Evolutionary conservation across 2,329 filamentous ascomycete species (phyloP).

Genomic region (Diaporthe velutina): DNA sequence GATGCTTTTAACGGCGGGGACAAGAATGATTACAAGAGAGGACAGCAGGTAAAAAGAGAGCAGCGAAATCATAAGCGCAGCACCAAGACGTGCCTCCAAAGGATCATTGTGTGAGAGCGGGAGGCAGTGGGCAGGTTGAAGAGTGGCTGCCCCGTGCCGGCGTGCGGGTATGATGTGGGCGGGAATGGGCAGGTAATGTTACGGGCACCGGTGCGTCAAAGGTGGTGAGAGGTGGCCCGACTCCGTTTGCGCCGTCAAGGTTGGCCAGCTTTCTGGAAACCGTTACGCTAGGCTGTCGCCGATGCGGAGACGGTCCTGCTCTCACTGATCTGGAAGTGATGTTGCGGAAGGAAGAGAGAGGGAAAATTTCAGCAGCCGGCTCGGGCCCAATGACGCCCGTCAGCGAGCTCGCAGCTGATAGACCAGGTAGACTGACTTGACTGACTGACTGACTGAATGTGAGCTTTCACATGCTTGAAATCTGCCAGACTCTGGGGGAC

Average conservation of each 20-base stretch:
- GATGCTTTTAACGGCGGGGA: slow-evolving; percentile 31
- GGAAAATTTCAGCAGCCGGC: slow-evolving; percentile 6
- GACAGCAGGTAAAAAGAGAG: slow-evolving; percentile 35
- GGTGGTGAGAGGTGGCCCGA: slow-evolving; percentile 10
- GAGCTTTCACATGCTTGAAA: slow-evolving; percentile 27
- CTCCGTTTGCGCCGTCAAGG: not conserved
- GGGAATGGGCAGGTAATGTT: not conserved
- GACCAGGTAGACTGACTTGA: not conserved
- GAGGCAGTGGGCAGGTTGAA: not conserved
- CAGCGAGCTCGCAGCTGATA: slow-evolving; percentile 16
- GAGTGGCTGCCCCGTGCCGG: slow-evolving; percentile 20
- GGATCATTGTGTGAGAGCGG: slow-evolving; percentile 11
- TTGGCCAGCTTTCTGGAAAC: slow-evolving; percentile 5
- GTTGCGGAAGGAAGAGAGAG: not conserved
- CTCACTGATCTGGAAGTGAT: not conserved
- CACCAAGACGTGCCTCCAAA: slow-evolving; percentile 14
- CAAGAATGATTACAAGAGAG: slow-evolving; percentile 29
- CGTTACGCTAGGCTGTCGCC: slow-evolving; percentile 28
- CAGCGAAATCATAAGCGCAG: slow-evolving; percentile 37
- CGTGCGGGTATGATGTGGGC: slow-evolving; percentile 15
- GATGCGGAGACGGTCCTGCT: not conserved
- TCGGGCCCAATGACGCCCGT: not conserved
- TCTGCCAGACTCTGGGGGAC: not conserved
- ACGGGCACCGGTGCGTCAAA: not conserved
- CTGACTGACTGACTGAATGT: not conserved